Conservation (phyloP, 169 alveolate species). For the Plasmodium sp. region DNA sequence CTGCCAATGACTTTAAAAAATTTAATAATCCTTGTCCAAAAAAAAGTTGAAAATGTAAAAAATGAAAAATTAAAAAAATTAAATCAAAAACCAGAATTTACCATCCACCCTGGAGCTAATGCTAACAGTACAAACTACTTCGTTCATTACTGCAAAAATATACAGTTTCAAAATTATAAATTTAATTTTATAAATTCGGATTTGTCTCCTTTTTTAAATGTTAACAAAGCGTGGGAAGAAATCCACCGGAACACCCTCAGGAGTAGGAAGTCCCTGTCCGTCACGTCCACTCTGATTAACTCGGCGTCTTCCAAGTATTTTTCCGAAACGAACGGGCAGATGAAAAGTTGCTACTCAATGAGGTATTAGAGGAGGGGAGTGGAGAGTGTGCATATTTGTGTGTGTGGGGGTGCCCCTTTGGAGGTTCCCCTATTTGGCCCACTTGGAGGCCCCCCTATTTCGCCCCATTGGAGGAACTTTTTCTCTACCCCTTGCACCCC, state of each 20-base stretch:
- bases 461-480: neutral
- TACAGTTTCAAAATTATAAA: slow-evolving; percentile 64
- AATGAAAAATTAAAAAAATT: slow-evolving; percentile 81
- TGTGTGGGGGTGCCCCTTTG: neutral
- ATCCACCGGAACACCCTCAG: slow-evolving; percentile 70
- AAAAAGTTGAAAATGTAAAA: slow-evolving; percentile 81
- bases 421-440: neutral
- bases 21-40: slow-evolving; percentile 80
- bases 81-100: slow-evolving; percentile 85
- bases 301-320: slow-evolving; percentile 26
- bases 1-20: slow-evolving; percentile 75
- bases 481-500: neutral
- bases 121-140: slow-evolving; percentile 84
- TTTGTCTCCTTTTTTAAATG: slow-evolving; percentile 76
- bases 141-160: slow-evolving; percentile 78
- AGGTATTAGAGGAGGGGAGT: neutral
- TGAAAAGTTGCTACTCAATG: slow-evolving; percentile 31
- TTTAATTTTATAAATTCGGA: slow-evolving; percentile 40
- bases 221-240: slow-evolving; percentile 85
- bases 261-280: slow-evolving; percentile 35
- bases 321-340: slow-evolving; percentile 2
- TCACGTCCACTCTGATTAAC: slow-evolving; percentile 39
- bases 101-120: slow-evolving; percentile 87
- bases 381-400: neutral
- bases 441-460: neutral